Base-by-base conservation (phyloP, 257 asterid genomes). In the Datura wrightii region DNA sequence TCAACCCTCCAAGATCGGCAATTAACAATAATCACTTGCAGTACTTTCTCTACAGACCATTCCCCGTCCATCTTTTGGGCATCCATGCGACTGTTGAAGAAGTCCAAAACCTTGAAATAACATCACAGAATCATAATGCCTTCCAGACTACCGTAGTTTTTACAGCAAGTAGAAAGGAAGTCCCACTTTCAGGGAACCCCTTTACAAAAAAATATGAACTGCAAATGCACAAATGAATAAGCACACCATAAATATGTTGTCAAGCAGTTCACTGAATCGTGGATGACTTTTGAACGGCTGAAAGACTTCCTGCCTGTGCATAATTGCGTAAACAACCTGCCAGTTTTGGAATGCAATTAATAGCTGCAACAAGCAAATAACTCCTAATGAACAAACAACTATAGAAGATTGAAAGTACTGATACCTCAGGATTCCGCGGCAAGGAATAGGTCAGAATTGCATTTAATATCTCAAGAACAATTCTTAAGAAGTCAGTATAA, bases 1-100 rank as follows among this genome's bases (percentile, higher is more conserved):
- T 94, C 99, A 66, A 97, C 99, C 88, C 98, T 92, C 99, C 99
- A 96, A 82, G 94, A 92, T 87, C 97, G 89, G 85, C 98, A 93
- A 86, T 94, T 92, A 81, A 87, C 91, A 54, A 92, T 84, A 82
- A 96, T 93, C 86, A 93, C 89, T 89, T 94, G 90, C 79, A 96
- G 96, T 83, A 93, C 97, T 90, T 93, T 96, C 90, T 96, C 99
- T 74, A 96, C 99, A 8, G 98, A 96, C 98, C 98, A 94, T 80
- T 94, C 98, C 60, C 94, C 94, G 9, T 93, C 98, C 88, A 65
- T 85, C 79, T 92, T 84, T 48, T 92, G 97, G 42, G 95, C 91
- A 93, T 94, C 97, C 87, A 94, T 93, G 52, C 94, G 96, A 86
- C 92, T 88, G 71, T 96, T 96, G 87, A 96, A 96, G 92, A 94